Conservation (phyloP, 805 yeast species). For the Metschnikowia dekortorum region DNA sequence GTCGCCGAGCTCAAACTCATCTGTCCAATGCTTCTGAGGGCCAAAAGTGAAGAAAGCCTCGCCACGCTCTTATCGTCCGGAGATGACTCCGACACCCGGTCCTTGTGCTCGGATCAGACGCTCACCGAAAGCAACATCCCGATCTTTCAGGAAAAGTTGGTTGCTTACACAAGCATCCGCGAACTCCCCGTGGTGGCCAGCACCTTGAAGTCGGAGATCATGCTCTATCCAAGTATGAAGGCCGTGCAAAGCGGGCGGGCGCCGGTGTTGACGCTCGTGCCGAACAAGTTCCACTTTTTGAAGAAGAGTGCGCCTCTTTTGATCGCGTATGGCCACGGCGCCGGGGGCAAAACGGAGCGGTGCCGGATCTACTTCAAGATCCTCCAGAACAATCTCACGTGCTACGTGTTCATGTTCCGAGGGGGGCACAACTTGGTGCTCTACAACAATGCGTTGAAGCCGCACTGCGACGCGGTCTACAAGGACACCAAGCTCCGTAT, state of each 20-base stretch:
- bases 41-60: slow-evolving; percentile 11
- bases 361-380: slow-evolving; percentile 30
- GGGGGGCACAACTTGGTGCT: slow-evolving; percentile 19
- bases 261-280: slow-evolving; percentile 14
- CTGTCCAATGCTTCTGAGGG: slow-evolving; percentile 6
- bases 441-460: slow-evolving; percentile 26
- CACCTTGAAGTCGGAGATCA: slow-evolving; percentile 11
- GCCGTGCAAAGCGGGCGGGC: slow-evolving; percentile 8
- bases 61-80: slow-evolving; percentile 7
- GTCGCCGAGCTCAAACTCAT: background rate
- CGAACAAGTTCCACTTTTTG: slow-evolving; percentile 18
- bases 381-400: slow-evolving; percentile 24
- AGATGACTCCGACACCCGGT: slow-evolving; percentile 4
- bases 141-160: slow-evolving; percentile 11
- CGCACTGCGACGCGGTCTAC: slow-evolving; percentile 26
- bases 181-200: slow-evolving; percentile 16
- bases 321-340: slow-evolving; percentile 15
- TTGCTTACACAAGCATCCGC: slow-evolving; percentile 11
- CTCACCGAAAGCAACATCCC: slow-evolving; percentile 11
- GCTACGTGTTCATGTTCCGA: slow-evolving; percentile 24
- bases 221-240: slow-evolving; percentile 7
- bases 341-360: slow-evolving; percentile 17
- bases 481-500: slow-evolving; percentile 27
- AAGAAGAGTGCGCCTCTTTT: slow-evolving; percentile 29
- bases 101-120: slow-evolving; percentile 14